Conservation (phyloP, 176 grass and related monocot species). For the Tuctoria greenei region DNA sequence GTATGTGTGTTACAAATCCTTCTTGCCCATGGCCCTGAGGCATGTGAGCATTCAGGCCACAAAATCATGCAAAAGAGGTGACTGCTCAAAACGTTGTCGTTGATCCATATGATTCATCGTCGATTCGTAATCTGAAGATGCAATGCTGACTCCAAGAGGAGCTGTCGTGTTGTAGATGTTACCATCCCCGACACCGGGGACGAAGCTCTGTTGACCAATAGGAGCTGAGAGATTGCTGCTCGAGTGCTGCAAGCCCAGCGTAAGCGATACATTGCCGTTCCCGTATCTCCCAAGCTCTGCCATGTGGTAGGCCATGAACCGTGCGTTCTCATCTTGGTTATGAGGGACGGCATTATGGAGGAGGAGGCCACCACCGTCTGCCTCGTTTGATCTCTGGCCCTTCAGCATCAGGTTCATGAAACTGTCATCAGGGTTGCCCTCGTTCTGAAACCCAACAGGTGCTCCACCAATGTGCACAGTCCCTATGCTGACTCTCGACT, state of each 20-base stretch:
- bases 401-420: constrained; percentile 96
- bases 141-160: constrained; percentile 40
- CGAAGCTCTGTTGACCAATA: constrained; percentile 57
- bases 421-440: constrained; percentile 56
- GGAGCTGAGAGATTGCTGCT: constrained; percentile 50
- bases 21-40: constrained; percentile 27
- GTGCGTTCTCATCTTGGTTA: constrained; percentile 39
- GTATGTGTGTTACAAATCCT: constrained; percentile 54
- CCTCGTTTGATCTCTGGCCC: constrained; percentile 48
- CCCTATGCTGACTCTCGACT: constrained; percentile 47
- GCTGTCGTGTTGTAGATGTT: constrained; percentile 64
- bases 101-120: constrained; percentile 59
- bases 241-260: constrained; percentile 75
- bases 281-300: constrained; percentile 61
- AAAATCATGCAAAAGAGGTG: constrained; percentile 93
- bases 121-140: constrained; percentile 56
- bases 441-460: constrained; percentile 55
- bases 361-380: constrained; percentile 35
- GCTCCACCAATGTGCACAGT: constrained; percentile 33
- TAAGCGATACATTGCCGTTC: constrained; percentile 72
- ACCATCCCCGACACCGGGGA: constrained; percentile 34
- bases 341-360: constrained; percentile 46
- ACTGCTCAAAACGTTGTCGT: constrained; percentile 53
- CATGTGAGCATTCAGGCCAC: constrained; percentile 72
- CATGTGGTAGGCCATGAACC: constrained; percentile 73